These are phyloP conservation scores for Usnea hakonensis DNA, from an alignment of 495 filamentous ascomycete genomes.

Conservation along the genomic window DNA sequence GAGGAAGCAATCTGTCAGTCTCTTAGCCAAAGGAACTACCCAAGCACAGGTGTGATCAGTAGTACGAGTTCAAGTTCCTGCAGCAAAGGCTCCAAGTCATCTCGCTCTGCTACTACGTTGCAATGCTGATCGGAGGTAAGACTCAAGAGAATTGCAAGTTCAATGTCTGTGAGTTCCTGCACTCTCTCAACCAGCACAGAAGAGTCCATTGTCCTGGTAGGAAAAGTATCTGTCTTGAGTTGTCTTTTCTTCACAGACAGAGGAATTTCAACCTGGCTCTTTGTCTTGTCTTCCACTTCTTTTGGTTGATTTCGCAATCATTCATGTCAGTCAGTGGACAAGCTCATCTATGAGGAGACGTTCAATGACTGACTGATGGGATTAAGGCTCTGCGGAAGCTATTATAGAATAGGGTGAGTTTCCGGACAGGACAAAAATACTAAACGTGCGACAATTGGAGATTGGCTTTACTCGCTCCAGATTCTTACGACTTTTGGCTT, in stretches of 20 bases:
- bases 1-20: constrained; percentile 51
- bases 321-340: neutral
- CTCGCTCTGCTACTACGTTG: constrained; percentile 65
- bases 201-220: constrained; percentile 47
- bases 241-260: neutral
- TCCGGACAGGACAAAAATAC: neutral
- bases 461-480: neutral
- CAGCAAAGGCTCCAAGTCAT: constrained; percentile 54
- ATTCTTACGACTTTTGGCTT: neutral
- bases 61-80: constrained; percentile 65
- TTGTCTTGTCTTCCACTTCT: neutral
- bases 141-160: constrained; percentile 76
- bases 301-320: no score
- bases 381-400: neutral
- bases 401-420: neutral
- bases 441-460: neutral
- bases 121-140: constrained; percentile 77
- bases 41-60: neutral
- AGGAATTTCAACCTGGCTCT: neutral
- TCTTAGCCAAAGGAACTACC: constrained; percentile 9
- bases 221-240: neutral
- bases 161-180: constrained; percentile 73
- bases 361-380: neutral
- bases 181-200: constrained; percentile 53
- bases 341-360: neutral